Base-by-base conservation (phyloP, 2,329 filamentous ascomycete species). In the Leptographium radiaticola region DNA sequence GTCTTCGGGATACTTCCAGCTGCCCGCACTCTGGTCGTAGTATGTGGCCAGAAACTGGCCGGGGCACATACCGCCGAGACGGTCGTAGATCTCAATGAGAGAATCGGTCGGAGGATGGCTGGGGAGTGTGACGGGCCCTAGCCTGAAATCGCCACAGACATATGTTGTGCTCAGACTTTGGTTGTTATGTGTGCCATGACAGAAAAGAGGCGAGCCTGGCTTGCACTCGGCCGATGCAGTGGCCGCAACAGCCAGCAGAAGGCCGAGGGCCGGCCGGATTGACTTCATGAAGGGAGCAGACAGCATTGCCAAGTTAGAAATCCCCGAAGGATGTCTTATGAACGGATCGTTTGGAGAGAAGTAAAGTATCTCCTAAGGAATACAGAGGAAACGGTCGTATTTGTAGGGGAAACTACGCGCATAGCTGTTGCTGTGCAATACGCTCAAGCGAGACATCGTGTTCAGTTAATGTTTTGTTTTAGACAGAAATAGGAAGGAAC, bases 41-140 rank as follows among this genome's bases (percentile, higher is more conserved):
- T 64, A 73, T 2, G 55, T 57, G 2, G 58, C 53, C 9, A 73
- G 61, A 53, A 72, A 75, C n/a, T 68, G 59, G 1, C 65, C 67
- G 0, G 72, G 70, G 20, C 66, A 71, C 7, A 70, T 58, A 2
- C 64, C 62, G 7, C 68, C 71, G 15, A 73, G 68, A 10, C 67
- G 67, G 50, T 65, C 60, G 53, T 64, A 64, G 15, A 59, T 51
- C 13, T 65, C 59, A 31, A 63, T 51, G 1, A 69, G 55, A 18
- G 62, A 59, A 15, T 61, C 64, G 11, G 71, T 58, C 0, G 66
- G 65, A 10, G 70, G 63, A 30, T 59, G 60, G 10, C 56, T 61
- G 1, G 68, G 68, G 9, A 67, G 61, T 15, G 56, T 54, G 38
- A 65, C 59, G 2, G 69, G 69, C 0, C 69, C 69, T 1, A 71